Conservation (phyloP, 495 filamentous ascomycete species). For the Penicillium angulare region DNA sequence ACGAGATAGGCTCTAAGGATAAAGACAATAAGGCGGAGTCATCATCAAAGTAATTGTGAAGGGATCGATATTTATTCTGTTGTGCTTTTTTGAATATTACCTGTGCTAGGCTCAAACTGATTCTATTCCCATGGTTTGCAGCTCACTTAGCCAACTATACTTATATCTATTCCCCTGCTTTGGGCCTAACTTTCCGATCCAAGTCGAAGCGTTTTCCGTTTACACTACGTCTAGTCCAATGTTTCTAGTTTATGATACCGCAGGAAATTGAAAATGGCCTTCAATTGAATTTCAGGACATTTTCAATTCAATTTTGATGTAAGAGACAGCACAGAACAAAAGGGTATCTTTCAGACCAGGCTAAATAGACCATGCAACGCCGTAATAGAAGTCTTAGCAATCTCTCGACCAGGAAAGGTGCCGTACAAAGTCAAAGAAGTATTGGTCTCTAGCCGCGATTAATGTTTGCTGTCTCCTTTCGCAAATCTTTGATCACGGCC, state of each 20-base stretch:
- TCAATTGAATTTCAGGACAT: neutral
- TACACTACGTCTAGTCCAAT: too few relatives aligned
- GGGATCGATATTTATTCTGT: neutral
- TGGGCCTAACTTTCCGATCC: too few relatives aligned
- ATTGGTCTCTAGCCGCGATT: conserved; percentile 11
- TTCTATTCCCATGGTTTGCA: neutral
- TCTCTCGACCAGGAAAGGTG: neutral
- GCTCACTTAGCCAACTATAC: neutral
- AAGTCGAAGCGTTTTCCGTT: too few relatives aligned
- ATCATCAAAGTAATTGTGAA: conserved; percentile 26
- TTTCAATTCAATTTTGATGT: neutral
- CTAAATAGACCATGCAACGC: conserved; percentile 12
- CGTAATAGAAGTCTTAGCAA: conserved; percentile 2
- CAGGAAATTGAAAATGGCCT: neutral
- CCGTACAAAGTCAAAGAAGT: neutral
- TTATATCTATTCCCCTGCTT: neutral
- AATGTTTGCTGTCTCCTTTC: conserved; percentile 50
- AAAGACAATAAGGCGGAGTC: conserved; percentile 25
- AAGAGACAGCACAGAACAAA: neutral
- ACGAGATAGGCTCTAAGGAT: conserved; percentile 27
- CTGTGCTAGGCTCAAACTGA: neutral
- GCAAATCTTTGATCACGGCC: conserved; percentile 72
- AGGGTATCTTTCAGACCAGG: conserved; percentile 19
- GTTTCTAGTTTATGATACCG: neutral
- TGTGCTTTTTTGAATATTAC: conserved; percentile 5